Percentiles rank a stretch among this genome's conserved stretches.
Evolutionary conservation across 2,329 filamentous ascomycete species (phyloP).

Genomic region (Chrysosporium queenslandicum): DNA sequence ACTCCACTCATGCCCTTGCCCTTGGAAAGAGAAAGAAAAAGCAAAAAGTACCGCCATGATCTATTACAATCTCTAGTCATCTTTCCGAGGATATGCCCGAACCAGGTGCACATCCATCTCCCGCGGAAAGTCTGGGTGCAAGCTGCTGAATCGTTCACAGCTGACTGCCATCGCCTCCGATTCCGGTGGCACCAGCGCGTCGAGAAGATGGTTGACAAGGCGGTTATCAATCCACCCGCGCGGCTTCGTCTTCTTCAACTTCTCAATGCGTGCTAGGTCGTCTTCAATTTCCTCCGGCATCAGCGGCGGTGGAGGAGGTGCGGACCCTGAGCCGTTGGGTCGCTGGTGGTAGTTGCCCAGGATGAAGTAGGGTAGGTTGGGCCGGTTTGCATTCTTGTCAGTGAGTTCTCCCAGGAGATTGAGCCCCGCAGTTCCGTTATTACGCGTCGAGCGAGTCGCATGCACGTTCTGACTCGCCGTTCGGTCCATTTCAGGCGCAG

Average conservation of each 20-base stretch:
- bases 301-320: constrained; percentile 35
- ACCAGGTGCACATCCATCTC: constrained; percentile 37
- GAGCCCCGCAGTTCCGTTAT: constrained; percentile 44
- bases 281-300: constrained; percentile 42
- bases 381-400: constrained; percentile 39
- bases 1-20: background rate
- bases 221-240: constrained; percentile 34
- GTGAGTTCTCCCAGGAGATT: constrained; percentile 49
- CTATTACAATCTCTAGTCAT: background rate
- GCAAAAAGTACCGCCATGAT: background rate
- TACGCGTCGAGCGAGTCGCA: constrained; percentile 46
- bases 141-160: constrained; percentile 29
- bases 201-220: constrained; percentile 33
- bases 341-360: constrained; percentile 39
- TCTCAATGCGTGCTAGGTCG: constrained; percentile 35
- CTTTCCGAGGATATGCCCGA: constrained; percentile 22
- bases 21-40: background rate
- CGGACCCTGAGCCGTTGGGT: constrained; percentile 32
- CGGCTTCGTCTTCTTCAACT: constrained; percentile 29
- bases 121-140: constrained; percentile 38
- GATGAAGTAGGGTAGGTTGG: constrained; percentile 39
- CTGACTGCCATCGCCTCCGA: constrained; percentile 19
- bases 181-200: constrained; percentile 20
- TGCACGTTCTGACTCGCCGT: constrained; percentile 48
- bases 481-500: constrained; percentile 50